Evolutionary conservation across 495 filamentous ascomycete species (phyloP).

Genomic region (Coniosporium apollinis): DNA sequence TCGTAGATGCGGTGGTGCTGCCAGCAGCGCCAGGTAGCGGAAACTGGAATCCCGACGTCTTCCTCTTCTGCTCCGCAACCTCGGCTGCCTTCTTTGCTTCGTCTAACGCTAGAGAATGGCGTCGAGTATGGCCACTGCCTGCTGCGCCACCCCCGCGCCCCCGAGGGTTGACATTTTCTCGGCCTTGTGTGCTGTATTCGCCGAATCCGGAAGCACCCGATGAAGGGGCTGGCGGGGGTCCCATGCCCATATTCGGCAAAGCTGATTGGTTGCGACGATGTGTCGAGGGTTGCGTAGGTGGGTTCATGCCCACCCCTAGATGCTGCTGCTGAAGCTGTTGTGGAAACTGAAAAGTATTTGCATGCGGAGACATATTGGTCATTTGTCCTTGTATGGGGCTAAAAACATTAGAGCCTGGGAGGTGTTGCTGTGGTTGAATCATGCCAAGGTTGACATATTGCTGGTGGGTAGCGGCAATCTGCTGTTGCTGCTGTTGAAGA

Average conservation of each 20-base stretch:
- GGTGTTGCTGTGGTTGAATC: conserved; percentile 63
- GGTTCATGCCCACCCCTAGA: conserved; percentile 42
- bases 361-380: conserved; percentile 65
- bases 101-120: conserved; percentile 85
- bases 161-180: conserved; percentile 52
- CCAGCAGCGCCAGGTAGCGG: conserved; percentile 55
- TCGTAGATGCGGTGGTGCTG: conserved; percentile 25
- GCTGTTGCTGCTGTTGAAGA: conserved; percentile 95
- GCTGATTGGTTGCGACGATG: conserved; percentile 98
- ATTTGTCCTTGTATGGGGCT: conserved; percentile 51
- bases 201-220: conserved; percentile 84
- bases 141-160: conserved; percentile 52
- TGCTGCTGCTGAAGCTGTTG: conserved; percentile 36
- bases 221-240: conserved; percentile 91
- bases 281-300: conserved; percentile 56
- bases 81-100: conserved; percentile 98
- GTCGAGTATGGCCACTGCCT: conserved; percentile 70
- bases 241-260: conserved; percentile 83
- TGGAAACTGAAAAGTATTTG: conserved; percentile 77
- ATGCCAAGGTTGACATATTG: conserved; percentile 97
- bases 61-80: conserved; percentile 88
- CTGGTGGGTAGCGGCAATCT: conserved; percentile 87
- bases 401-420: conserved; percentile 50
- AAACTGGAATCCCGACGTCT: conserved; percentile 87
- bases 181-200: conserved; percentile 54